These are phyloP conservation scores for Pseudogymnoascus sp. DNA, from an alignment of 2,329 filamentous ascomycete species.

Conservation along the genomic window DNA sequence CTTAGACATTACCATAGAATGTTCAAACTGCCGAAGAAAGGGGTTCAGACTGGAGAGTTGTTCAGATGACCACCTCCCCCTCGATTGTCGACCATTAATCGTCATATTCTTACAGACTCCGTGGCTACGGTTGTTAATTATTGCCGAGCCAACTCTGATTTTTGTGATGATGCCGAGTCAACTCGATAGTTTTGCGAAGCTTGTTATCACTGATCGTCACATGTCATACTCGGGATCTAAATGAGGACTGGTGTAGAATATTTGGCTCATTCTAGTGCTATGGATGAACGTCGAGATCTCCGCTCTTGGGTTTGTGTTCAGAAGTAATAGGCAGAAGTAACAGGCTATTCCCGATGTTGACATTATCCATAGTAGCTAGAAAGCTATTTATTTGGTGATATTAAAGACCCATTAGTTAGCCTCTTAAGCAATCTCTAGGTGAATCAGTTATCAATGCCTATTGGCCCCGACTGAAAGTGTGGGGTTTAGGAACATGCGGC, in stretches of 20 bases:
- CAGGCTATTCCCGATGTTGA: neutral
- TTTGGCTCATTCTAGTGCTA: neutral
- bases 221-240: neutral
- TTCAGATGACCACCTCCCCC: neutral
- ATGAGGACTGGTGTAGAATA: neutral
- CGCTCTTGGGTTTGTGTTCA: neutral
- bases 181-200: neutral
- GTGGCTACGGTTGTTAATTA: neutral
- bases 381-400: neutral
- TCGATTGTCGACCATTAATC: neutral
- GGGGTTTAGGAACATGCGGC: neutral
- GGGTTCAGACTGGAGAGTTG: neutral
- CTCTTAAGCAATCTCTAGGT: neutral
- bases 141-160: neutral
- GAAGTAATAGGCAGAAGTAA: neutral
- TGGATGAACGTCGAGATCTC: neutral
- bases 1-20: neutral
- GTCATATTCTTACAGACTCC: neutral
- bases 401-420: neutral
- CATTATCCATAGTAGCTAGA: neutral
- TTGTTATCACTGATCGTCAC: neutral
- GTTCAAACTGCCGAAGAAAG: neutral
- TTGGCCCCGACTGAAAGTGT: neutral
- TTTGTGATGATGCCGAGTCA: neutral
- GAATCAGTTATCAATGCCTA: neutral